Evolutionary conservation across 2,329 filamentous ascomycete genomes (phyloP).

Genomic region (Daldinia eschscholtzii): DNA sequence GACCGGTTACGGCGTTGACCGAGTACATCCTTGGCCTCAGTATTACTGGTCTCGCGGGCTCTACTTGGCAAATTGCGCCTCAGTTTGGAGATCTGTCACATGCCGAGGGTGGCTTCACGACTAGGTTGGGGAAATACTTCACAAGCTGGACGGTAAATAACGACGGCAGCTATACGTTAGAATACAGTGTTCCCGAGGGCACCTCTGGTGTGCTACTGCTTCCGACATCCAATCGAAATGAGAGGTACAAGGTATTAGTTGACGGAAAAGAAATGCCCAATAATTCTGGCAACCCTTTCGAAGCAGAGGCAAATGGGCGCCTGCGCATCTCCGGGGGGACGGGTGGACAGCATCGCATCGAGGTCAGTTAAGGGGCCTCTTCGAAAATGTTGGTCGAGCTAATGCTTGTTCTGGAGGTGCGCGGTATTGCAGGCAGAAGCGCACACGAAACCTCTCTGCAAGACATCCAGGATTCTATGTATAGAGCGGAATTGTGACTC

Average conservation of each 20-base stretch:
- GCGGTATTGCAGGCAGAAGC: conserved; percentile 21
- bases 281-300: conserved; percentile 4
- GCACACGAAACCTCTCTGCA: conserved; percentile 13
- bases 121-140: conserved; percentile 55
- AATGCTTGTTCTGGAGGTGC: conserved; percentile 5
- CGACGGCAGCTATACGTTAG: conserved; percentile 42
- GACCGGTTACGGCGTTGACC: conserved; percentile 61
- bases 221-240: conserved; percentile 29
- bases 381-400: not conserved
- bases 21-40: conserved; percentile 59
- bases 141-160: conserved; percentile 49
- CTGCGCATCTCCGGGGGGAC: conserved; percentile 23
- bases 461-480: conserved; percentile 12
- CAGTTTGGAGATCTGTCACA: conserved; percentile 56
- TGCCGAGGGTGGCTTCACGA: conserved; percentile 58
- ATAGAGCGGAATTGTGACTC: conserved; percentile 13
- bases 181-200: conserved; percentile 46
- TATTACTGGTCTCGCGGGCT: conserved; percentile 54
- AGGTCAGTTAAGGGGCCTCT: conserved; percentile 30
- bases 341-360: conserved; percentile 39
- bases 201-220: conserved; percentile 48
- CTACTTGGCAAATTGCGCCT: conserved; percentile 55
- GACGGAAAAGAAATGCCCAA: conserved; percentile 38
- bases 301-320: conserved; percentile 25
- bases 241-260: conserved; percentile 35